phyloP scores from a whole-genome alignment of 148 eudicot genomes.

The Salicornia ramosissima region DNA sequence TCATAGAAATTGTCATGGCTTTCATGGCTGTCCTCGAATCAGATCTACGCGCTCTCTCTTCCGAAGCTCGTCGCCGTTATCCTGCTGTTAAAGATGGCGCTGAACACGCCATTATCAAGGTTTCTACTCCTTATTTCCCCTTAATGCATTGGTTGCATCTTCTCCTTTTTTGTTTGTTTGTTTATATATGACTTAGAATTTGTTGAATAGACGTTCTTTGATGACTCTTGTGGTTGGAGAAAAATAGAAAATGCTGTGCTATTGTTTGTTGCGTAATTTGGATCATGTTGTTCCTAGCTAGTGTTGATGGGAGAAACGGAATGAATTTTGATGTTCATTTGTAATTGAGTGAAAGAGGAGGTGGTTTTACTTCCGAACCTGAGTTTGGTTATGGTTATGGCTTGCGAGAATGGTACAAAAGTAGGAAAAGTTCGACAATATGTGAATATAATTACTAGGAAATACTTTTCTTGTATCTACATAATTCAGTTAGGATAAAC shows the following conservation, averaged over 20 bases:
- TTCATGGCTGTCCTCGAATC: slow-evolving; percentile 93
- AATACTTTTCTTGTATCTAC: no score
- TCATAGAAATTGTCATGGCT: slow-evolving; percentile 37
- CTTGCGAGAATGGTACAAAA: no score
- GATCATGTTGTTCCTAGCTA: not conserved
- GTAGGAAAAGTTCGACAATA: no score
- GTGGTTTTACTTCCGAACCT: not conserved
- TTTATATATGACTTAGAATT: not conserved
- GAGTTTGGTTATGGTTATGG: no score
- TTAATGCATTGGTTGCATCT: not conserved
- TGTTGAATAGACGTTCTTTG: not conserved
- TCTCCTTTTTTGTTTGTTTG: not conserved
- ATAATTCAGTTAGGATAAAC: no score
- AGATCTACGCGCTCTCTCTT: slow-evolving; percentile 93
- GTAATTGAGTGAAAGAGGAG: not conserved
- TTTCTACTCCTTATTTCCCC: slow-evolving; percentile 4
- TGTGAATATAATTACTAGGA: no score
- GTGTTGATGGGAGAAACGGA: not conserved
- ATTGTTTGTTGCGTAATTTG: not conserved
- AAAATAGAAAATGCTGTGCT: no score
- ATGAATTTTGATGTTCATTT: not conserved
- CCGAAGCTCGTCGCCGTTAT: slow-evolving; percentile 93
- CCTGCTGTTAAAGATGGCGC: slow-evolving; percentile 97
- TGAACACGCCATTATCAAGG: slow-evolving; percentile 97
- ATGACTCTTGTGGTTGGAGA: not conserved